Base-by-base conservation (phyloP, 805 yeast genomes). In the Metschnikowia baotianmanensis region DNA sequence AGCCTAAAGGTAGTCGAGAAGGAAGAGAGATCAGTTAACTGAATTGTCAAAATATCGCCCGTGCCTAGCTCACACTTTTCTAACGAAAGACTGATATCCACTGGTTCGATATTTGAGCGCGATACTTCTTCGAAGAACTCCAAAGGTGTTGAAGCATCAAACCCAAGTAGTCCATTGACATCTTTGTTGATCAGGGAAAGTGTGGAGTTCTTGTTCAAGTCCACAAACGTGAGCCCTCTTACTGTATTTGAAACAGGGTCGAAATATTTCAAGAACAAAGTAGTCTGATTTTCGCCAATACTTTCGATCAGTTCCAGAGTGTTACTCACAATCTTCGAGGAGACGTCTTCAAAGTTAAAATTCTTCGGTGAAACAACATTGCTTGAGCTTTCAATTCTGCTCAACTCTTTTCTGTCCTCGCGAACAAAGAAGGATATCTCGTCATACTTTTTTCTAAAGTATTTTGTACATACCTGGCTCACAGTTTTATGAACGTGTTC, bases 381-480 rank as follows among this genome's bases (percentile, higher is more conserved):
- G 4, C 15, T 26, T 6, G 41, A 24, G 3, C 24, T 15, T 8
- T 33, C 43, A 7, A 57, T 40, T 42, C 51, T 53, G 19, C 53
- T 56, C 39, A 76, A 51, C 21, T 73, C 78, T 36, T 65, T 65
- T 26, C 62, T 54, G 15, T 63, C 50, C 46, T 86, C 89, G 47
- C 86, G 93, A 25, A 85, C 72, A 65, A 77, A 88, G 26, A 87
- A 63, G 25, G 78, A 76, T 53, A 79, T 63, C 43, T 72, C 72
- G 43, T 73, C 65, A 55, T 72, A 59, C 59, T 76, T 71, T 46
- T 67, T 70, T 26, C 70, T 62, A 51, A 73, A 73, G 43, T 64
- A 63, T 42, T 67, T 68, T 21, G 67, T 67, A 33, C 76, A 74
- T 2, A 82, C 69, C 30, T 76, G 76, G 26, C 74, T 81, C 16